A percentile compares a stretch with the other conserved stretches of the same genome.
These are phyloP conservation scores for Haplosporangium sp. DNA, from an alignment of 371 early-diverging fungal species.

Conservation along the genomic window DNA sequence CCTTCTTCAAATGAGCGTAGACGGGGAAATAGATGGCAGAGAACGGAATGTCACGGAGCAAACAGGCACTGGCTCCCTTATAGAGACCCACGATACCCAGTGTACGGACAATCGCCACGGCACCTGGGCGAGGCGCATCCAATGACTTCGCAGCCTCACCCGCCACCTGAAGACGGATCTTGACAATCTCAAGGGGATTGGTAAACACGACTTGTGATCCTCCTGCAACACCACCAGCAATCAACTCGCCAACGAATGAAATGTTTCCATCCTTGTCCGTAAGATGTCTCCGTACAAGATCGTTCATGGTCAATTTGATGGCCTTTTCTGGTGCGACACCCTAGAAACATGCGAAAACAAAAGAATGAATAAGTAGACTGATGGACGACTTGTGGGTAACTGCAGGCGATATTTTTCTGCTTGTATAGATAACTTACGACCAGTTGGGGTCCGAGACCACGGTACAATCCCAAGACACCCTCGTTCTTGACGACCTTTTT, in stretches of 20 bases:
- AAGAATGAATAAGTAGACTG: neutral
- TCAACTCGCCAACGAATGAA: slow-evolving; percentile 74
- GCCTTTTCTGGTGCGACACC: slow-evolving; percentile 94
- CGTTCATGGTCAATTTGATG: slow-evolving; percentile 97
- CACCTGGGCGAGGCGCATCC: slow-evolving; percentile 76
- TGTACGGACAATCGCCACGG: slow-evolving; percentile 89
- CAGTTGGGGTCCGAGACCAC: slow-evolving; percentile 96
- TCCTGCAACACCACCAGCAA: slow-evolving; percentile 94
- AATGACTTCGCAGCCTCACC: slow-evolving; percentile 78
- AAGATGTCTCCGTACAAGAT: slow-evolving; percentile 81
- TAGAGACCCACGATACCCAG: slow-evolving; percentile 95
- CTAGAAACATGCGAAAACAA: slow-evolving; percentile 1
- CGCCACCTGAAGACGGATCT: slow-evolving; percentile 95
- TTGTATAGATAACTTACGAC: slow-evolving; percentile 61
- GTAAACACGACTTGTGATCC: slow-evolving; percentile 86
- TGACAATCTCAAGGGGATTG: slow-evolving; percentile 99
- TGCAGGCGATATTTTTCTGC: neutral
- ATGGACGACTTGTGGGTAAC: no score
- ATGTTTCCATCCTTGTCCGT: slow-evolving; percentile 79
- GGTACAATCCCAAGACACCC: slow-evolving; percentile 91
- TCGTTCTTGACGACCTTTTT: slow-evolving; percentile 93
- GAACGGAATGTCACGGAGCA: slow-evolving; percentile 97
- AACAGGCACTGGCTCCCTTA: slow-evolving; percentile 94
- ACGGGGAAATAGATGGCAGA: slow-evolving; percentile 97
- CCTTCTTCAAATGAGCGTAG: slow-evolving; percentile 91